Base-by-base conservation (phyloP, 345 rosid species). In the Theobroma cacao region DNA sequence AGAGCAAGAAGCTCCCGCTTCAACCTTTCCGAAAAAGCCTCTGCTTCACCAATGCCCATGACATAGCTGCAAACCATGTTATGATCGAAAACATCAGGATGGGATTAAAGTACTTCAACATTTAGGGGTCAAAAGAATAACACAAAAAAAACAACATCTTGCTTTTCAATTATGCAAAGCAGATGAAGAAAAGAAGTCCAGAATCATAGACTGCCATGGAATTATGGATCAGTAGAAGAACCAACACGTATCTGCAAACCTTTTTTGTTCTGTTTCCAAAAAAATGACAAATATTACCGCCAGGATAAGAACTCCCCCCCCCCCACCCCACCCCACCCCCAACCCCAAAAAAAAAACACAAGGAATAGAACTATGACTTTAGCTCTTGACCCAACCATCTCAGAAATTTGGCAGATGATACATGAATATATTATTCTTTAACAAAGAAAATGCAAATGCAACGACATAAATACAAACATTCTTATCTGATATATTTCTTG, bases 31-130 rank as follows among this genome's bases (percentile, higher is more conserved):
- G 99, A 96, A 86, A 94, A 96, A 69, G 94, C 99, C 88, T 92
- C 98, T 67, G 98, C 99, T 86, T 96, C 99, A 76, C 97, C 95
- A 82, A 94, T 90, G 58, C 98, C 98, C 97, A 96, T 94, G 68
- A 94, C 98, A 87, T 96, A 96, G 77, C 98, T 94, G 94, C 81
- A 68, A 30, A 66, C 33, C 74, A 85, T 75, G 33, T 34, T 28
- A 77, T 47, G 38, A 65, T 50, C 2, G 80, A 45, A 75, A 56
- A 45, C 71, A 74, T 70, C 20, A 77, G 34, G 53, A 41, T 38
- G 50, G 20, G 48, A 73, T 58, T 22, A 40, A 75, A 30, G 28
- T 28, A 30, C 34, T 66, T 66, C 43, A 78, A 34, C 8, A 30
- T 36, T 73, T 28, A 58, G 38, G 14, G 18, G 22, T 76, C 45